Conservation (phyloP, 495 filamentous ascomycete genomes). For the Tuber microsphaerosporum region DNA sequence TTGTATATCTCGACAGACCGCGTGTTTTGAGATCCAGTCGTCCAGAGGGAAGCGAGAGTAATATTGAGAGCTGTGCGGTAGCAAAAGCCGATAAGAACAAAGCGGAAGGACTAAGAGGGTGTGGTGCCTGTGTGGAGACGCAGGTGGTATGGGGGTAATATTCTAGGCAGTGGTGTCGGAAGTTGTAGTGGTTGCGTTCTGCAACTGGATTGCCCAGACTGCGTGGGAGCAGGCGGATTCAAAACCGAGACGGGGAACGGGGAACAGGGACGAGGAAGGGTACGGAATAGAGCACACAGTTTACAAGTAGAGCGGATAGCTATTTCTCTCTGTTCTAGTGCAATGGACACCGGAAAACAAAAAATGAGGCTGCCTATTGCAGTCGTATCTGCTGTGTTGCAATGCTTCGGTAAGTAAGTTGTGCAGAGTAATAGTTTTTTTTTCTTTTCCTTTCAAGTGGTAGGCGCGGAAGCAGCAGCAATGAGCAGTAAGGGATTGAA, state of each 20-base stretch:
- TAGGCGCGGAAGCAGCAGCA: not conserved
- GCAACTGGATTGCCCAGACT: not conserved
- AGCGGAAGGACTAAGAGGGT: conserved; percentile 25
- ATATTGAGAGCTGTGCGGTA: conserved; percentile 27
- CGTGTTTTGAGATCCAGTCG: conserved; percentile 35
- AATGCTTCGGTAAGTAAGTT: not conserved
- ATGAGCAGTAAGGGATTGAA: conserved; percentile 4
- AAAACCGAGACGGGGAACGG: conserved; percentile 30
- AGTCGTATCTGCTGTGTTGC: not conserved
- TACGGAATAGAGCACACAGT: conserved; percentile 26
- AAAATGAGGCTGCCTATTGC: conserved; percentile 5
- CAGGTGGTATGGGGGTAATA: conserved; percentile 22
- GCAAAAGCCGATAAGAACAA: conserved; percentile 23
- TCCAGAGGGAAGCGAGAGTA: conserved; percentile 34
- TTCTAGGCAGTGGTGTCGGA: conserved; percentile 20
- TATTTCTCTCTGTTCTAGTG: conserved; percentile 1
- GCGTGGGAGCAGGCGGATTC: conserved; percentile 38
- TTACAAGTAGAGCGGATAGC: not conserved
- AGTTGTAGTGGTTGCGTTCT: conserved; percentile 32
- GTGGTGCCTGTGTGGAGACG: conserved; percentile 32
- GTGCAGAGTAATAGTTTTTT: conserved; percentile 1
- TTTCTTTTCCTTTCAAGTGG: not conserved
- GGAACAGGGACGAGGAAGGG: conserved; percentile 33
- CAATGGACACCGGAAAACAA: not conserved
- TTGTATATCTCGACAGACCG: conserved; percentile 35